These are phyloP conservation scores for Cryptococcus jaspeensis DNA, from an alignment of 1,284 basidiomycete species.

Conservation along the genomic window DNA sequence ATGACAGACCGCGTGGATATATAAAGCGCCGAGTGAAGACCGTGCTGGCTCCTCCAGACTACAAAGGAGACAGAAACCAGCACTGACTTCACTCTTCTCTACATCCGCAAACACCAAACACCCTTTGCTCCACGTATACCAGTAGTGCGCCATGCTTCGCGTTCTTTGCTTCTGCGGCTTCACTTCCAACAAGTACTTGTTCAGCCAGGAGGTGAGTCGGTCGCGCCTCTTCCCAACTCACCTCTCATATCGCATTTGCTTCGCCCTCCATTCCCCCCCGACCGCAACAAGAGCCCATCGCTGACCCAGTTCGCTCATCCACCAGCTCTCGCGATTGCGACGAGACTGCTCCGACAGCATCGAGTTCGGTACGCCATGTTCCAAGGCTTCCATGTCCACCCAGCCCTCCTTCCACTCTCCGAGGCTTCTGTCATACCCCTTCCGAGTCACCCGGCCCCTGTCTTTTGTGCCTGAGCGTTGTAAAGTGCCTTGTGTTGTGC, in stretches of 20 bases:
- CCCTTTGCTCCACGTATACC: not conserved
- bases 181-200: conserved; percentile 1
- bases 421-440: not conserved
- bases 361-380: not conserved
- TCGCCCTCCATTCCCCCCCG: too few relatives aligned
- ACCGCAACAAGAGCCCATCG: too few relatives aligned
- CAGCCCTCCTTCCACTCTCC: not conserved
- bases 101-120: too few relatives aligned
- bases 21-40: too few relatives aligned
- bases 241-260: too few relatives aligned
- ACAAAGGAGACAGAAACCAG: too few relatives aligned
- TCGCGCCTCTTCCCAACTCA: too few relatives aligned
- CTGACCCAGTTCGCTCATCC: too few relatives aligned
- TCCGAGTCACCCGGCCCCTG: not conserved
- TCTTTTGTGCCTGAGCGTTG: not conserved
- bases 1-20: too few relatives aligned
- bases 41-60: too few relatives aligned
- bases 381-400: not conserved
- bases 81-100: too few relatives aligned
- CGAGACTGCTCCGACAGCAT: not conserved
- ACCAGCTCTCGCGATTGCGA: not conserved
- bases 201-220: conserved; percentile 2
- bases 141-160: not conserved
- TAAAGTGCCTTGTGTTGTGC: too few relatives aligned
- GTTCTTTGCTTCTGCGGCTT: conserved; percentile 2